phyloP scores from a whole-genome alignment of 2,329 filamentous ascomycete species.

The Elsinoe ampelina region DNA sequence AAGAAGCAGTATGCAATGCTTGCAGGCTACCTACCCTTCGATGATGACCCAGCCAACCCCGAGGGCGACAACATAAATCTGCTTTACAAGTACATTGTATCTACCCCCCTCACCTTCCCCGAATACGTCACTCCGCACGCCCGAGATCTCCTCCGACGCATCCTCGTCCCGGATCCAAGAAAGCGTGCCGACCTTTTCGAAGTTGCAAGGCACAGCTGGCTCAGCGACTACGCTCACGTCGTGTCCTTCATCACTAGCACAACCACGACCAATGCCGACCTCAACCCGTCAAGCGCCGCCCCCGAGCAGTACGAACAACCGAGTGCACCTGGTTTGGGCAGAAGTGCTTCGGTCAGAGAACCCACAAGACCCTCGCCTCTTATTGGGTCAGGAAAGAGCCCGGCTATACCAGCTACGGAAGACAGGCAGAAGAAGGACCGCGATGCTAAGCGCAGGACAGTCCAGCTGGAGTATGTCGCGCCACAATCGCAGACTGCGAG shows the following conservation, averaged over 20 bases:
- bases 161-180: conserved; percentile 87
- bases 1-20: conserved; percentile 83
- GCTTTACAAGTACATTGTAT: conserved; percentile 98
- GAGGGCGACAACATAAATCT: conserved; percentile 99
- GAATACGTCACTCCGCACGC: conserved; percentile 98
- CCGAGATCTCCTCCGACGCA: conserved; percentile 80
- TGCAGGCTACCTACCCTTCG: conserved; percentile 92
- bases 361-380: conserved; percentile 55
- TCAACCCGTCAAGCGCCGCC: conserved; percentile 66
- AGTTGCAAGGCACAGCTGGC: conserved; percentile 94
- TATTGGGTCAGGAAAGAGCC: conserved; percentile 36
- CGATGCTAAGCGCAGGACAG: conserved; percentile 84
- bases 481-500: conserved; percentile 78
- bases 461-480: conserved; percentile 95
- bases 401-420: conserved; percentile 44
- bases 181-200: conserved; percentile 95
- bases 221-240: conserved; percentile 93
- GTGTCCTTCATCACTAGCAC: conserved; percentile 96
- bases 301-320: conserved; percentile 17
- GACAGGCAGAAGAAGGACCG: conserved; percentile 57
- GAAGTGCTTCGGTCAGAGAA: conserved; percentile 88
- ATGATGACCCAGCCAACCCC: conserved; percentile 95
- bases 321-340: conserved; percentile 51
- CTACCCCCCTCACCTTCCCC: conserved; percentile 90
- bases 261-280: conserved; percentile 77